Evolutionary conservation across 2,329 filamentous ascomycete species (phyloP).

Genomic region (Cladosporium sp.): DNA sequence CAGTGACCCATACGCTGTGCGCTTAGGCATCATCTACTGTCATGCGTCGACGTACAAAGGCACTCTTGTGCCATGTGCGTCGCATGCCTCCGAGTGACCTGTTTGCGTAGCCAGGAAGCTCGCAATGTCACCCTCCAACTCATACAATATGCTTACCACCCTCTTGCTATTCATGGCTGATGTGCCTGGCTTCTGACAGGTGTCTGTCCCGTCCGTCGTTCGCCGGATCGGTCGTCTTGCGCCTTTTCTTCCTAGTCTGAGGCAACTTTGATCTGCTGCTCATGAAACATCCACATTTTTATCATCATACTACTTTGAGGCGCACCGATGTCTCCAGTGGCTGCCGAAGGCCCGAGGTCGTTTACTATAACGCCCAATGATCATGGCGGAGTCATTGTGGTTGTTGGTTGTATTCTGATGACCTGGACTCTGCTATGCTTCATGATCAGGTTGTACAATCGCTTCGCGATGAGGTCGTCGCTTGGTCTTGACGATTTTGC

Average conservation of each 20-base stretch:
- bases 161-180: not conserved
- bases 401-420: constrained; percentile 22
- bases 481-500: constrained; percentile 23
- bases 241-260: not conserved
- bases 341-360: constrained; percentile 16
- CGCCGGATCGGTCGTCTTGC: not conserved
- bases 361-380: constrained; percentile 23
- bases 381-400: constrained; percentile 23
- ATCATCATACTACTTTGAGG: too few species aligned
- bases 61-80: constrained; percentile 1
- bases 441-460: constrained; percentile 22
- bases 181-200: not conserved
- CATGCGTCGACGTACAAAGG: not conserved
- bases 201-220: not conserved
- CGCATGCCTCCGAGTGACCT: not conserved
- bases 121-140: not conserved
- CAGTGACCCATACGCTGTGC: not conserved
- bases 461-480: constrained; percentile 21
- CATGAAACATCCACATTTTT: not conserved
- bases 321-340: not conserved
- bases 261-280: not conserved
- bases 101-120: constrained; percentile 1
- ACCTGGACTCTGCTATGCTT: constrained; percentile 24
- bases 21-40: not conserved
- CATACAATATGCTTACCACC: not conserved